These are phyloP conservation scores for Daldinia loculata DNA, from an alignment of 495 filamentous ascomycete species.

Conservation along the genomic window DNA sequence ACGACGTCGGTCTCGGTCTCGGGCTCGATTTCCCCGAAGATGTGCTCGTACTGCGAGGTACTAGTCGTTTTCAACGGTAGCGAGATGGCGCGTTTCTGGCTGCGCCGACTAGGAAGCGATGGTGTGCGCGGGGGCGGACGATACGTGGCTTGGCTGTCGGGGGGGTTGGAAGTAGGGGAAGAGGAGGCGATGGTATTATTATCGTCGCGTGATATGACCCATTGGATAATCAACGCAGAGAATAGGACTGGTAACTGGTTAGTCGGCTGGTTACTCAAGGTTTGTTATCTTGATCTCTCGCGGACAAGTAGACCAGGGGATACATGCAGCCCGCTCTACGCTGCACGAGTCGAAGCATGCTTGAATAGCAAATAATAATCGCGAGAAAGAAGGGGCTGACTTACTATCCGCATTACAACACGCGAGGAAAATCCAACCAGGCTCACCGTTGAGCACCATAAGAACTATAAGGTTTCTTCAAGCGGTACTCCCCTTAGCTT, in stretches of 20 bases:
- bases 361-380: background rate
- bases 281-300: background rate
- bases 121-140: background rate
- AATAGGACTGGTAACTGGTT: conserved; percentile 55
- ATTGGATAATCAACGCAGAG: conserved; percentile 61
- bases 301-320: background rate
- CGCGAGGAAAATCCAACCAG: conserved; percentile 65
- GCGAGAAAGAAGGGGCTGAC: conserved; percentile 17
- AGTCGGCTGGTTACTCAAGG: background rate
- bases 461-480: conserved; percentile 61
- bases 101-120: background rate
- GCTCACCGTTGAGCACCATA: conserved; percentile 61
- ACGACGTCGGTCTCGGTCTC: conserved; percentile 17
- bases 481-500: conserved; percentile 1
- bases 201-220: conserved; percentile 51
- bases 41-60: conserved; percentile 37
- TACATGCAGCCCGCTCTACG: background rate
- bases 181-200: background rate
- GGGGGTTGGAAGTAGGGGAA: background rate
- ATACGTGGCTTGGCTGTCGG: background rate
- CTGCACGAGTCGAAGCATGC: background rate
- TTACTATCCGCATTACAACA: conserved; percentile 64
- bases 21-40: conserved; percentile 25
- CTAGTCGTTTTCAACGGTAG: conserved; percentile 31
- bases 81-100: conserved; percentile 20